Base-by-base conservation (phyloP, 495 filamentous ascomycete genomes). In the Evansstolkia leycettana region DNA sequence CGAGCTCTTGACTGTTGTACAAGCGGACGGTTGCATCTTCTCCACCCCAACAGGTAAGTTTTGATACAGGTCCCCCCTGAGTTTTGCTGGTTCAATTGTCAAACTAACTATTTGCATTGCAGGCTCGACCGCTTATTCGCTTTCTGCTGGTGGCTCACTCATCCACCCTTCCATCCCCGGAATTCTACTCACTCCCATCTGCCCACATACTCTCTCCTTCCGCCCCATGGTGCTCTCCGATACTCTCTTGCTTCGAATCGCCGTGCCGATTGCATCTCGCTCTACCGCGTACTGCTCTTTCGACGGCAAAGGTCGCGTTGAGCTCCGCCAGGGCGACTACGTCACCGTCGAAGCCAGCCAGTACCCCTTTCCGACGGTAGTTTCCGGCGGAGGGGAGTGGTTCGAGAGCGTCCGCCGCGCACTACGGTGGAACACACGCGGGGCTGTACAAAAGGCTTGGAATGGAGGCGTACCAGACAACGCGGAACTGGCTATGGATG, bases 191-290 rank as follows among this genome's bases (percentile, higher is more conserved):
- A 95, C 92, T 2, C 92, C 92, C 0, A 98, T 98, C 53, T 98
- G 90, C 56, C 88, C 90, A 11, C 90, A 98, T 54, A 95, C 88
- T 0, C 70, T 98, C 13, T 92, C 84, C 24, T 96, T 98, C 75
- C 76, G 90, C 7, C 90, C 90, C 19, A 94, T 98, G 84, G 81
- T 98, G n/a, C 76, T 98, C n/a, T 89, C 83, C 23, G 90, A 98
- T 57, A 89, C 79, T 24, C 78, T 94, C 58, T 75, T 88, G 16
- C 73, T 98, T 29, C 84, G 85, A 33, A 79, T 96, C 38, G 81
- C 80, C 15, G 78, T 98, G 15, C 90, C 90, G 0, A 70, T 72
- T 30, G 70, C 78, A 45, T 88, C 83, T 23, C 84, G 90, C 12
- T 87, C 84, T 4, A 93, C 84, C 0, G 88, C 88, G 0, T 96